These are phyloP conservation scores for Amanita pseudoporphyria DNA, from an alignment of 768 basidiomycete genomes.

Conservation along the genomic window DNA sequence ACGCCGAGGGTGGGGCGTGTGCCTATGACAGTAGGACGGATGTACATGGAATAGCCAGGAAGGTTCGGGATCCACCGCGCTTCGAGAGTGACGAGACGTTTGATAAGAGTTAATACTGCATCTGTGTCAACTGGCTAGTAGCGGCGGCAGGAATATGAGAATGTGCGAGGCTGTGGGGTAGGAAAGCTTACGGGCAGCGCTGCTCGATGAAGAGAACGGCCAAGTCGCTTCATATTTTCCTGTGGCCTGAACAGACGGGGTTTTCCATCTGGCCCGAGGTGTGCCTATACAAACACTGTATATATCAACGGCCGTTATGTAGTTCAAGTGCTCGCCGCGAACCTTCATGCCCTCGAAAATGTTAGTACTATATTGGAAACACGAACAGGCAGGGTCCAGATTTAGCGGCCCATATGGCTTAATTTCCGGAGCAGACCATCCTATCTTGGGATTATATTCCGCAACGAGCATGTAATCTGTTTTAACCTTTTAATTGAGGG, in stretches of 20 bases:
- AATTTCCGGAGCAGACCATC: constrained; percentile 69
- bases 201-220: constrained; percentile 56
- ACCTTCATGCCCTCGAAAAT: constrained; percentile 87
- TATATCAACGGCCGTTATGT: background rate
- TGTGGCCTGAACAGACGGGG: constrained; percentile 76
- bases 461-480: constrained; percentile 75
- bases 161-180: background rate
- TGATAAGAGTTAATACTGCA: constrained; percentile 62
- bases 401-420: constrained; percentile 62
- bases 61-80: constrained; percentile 75
- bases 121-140: constrained; percentile 60
- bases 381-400: constrained; percentile 64
- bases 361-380: constrained; percentile 81
- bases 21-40: constrained; percentile 71
- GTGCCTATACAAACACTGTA: constrained; percentile 25
- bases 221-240: constrained; percentile 77
- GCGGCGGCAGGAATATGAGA: background rate
- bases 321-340: background rate
- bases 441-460: constrained; percentile 49
- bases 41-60: constrained; percentile 75
- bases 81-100: constrained; percentile 62
- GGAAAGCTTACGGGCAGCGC: constrained; percentile 54
- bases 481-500: constrained; percentile 30
- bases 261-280: constrained; percentile 60
- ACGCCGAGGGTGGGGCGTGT: constrained; percentile 48